Evolutionary conservation across 371 early-diverging fungal species (phyloP).

Genomic region (Umbelopsis sp.): DNA sequence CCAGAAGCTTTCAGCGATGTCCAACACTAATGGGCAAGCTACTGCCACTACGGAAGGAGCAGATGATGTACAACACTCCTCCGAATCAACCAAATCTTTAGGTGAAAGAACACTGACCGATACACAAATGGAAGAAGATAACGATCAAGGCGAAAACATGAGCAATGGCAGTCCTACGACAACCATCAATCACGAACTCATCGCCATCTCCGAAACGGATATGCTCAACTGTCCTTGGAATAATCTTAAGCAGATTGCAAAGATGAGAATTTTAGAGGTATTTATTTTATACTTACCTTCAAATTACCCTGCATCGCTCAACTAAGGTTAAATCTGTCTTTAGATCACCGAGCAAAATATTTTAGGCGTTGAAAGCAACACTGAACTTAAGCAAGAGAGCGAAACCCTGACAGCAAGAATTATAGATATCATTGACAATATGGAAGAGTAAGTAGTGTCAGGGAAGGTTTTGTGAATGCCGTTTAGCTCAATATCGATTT

Average conservation of each 20-base stretch:
- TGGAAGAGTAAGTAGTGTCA: constrained; percentile 32
- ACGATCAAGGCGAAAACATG: constrained; percentile 19
- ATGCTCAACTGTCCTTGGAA: constrained; percentile 26
- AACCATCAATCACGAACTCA: constrained; percentile 14
- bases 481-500: too few species aligned
- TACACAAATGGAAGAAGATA: constrained; percentile 1
- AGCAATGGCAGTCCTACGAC: constrained; percentile 3
- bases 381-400: constrained; percentile 31
- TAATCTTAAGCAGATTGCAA: constrained; percentile 25
- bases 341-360: neutral
- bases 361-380: constrained; percentile 1
- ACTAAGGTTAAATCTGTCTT: neutral
- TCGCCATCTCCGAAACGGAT: constrained; percentile 32
- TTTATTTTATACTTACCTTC: neutral
- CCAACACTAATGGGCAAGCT: constrained; percentile 18
- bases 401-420: constrained; percentile 31
- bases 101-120: constrained; percentile 20
- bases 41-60: neutral
- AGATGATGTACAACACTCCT: neutral
- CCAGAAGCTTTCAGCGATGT: neutral
- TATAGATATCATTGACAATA: constrained; percentile 27
- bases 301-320: neutral
- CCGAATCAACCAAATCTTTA: neutral
- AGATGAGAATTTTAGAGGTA: constrained; percentile 29
- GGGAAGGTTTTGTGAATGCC: too few species aligned